Evolutionary conservation across 1,284 basidiomycete species (phyloP), one percentile per base, ranked within the genome.

Genomic region (Rhodotorula sp.): DNA sequence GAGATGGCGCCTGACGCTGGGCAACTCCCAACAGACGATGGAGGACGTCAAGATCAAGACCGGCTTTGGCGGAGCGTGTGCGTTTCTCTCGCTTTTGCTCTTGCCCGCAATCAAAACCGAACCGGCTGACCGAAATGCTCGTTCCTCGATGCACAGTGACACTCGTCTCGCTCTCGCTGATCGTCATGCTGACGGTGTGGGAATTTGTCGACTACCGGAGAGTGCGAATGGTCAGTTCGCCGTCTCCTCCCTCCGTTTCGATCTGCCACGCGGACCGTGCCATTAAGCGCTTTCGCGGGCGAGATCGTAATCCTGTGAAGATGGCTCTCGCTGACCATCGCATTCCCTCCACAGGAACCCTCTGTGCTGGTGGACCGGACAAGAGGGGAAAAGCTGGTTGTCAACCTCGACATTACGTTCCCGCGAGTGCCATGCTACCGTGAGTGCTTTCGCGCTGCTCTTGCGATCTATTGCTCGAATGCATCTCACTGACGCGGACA

Each of bases 1-100:
- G n/a, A n/a, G n/a, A n/a, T n/a, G n/a, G n/a, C n/a, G n/a, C n/a
- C n/a, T n/a, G 26, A 7, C 8, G 22, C 59, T 62, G 29, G 46
- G 59, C 45, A 66, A 49, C 68, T 18, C 62, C 53, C 57, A 51
- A n/a, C 62, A 95, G 95, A 97, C 94, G 49, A 92, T 91, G 82
- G 94, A 97, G 80, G 94, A 97, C 85, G 94, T 97, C 74, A 96
- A 96, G 84, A 91, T 97, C 83, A 93, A 93, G 84, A 97, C 95
- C 54, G 77, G 77, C 7, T 78, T 78, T 44, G 77, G 77, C 24
- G 77, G 77, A n/a, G 70, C 77, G 17, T 58, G 77, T 76, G n/a
- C 60, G 77, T 60, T 17, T 14, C 46, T 51, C 37, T 24, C 14
- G n/a, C 33, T 7, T 26, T 49, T 51, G 12, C 30, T 53, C 12